Evolutionary conservation across 306 rosid species (phyloP).

Genomic region (Arachis hypogaea): DNA sequence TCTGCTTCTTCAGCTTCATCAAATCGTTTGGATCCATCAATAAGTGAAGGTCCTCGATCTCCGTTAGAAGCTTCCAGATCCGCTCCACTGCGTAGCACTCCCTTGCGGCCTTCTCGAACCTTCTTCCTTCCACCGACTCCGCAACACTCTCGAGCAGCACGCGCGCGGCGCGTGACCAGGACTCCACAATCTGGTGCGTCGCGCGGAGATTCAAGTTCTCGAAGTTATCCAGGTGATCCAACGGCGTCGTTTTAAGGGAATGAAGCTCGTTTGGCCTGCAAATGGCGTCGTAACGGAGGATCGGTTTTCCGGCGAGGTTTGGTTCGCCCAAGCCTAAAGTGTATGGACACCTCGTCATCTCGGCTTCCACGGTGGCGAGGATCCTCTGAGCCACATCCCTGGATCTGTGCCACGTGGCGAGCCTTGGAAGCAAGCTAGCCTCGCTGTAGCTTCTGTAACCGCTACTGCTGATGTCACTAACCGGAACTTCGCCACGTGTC

Average conservation of each 20-base stretch:
- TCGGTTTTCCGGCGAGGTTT: slow-evolving; percentile 65
- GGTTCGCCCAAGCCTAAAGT: slow-evolving; percentile 82
- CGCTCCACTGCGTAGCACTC: slow-evolving; percentile 35
- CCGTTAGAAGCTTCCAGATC: too few species aligned
- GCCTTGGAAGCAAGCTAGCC: slow-evolving; percentile 68
- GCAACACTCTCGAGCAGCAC: slow-evolving; percentile 52
- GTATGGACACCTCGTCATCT: slow-evolving; percentile 74
- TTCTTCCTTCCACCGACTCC: slow-evolving; percentile 43
- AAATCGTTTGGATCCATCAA: too few species aligned
- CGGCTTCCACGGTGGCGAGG: slow-evolving; percentile 60
- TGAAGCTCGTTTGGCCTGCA: slow-evolving; percentile 72
- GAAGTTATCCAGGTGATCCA: slow-evolving; percentile 48
- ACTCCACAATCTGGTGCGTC: slow-evolving; percentile 78
- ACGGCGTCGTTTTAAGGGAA: slow-evolving; percentile 53
- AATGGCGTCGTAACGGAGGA: slow-evolving; percentile 75
- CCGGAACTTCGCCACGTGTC: slow-evolving; percentile 65
- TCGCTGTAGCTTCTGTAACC: slow-evolving; percentile 59
- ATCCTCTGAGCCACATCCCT: slow-evolving; percentile 60
- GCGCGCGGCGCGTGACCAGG: slow-evolving; percentile 58
- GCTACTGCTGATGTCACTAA: slow-evolving; percentile 44
- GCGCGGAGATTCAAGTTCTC: slow-evolving; percentile 79
- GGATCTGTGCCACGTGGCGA: slow-evolving; percentile 80
- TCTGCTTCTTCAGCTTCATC: not conserved
- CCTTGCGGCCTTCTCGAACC: slow-evolving; percentile 58
- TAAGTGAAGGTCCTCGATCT: too few species aligned